Evolutionary conservation across 73 alveolate genomes (phyloP).

Genomic region (Tetrahymena malaccensis): DNA sequence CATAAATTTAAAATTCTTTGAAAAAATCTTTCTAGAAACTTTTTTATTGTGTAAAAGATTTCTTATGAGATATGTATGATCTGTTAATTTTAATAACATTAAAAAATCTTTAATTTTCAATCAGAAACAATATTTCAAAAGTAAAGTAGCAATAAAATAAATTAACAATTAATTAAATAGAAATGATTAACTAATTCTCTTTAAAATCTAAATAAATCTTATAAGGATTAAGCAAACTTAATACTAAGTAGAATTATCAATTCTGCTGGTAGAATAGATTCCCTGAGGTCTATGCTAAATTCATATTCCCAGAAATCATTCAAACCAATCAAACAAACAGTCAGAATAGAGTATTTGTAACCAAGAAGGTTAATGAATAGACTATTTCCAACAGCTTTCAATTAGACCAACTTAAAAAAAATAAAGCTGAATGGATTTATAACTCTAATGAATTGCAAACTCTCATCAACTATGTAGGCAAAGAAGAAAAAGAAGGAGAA

Average conservation of each 20-base stretch:
- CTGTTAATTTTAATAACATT: not conserved
- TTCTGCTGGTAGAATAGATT: not conserved
- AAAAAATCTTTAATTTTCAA: not conserved
- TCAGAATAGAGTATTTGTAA: not conserved
- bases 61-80: not conserved
- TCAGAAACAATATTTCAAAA: not conserved
- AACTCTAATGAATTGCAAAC: not conserved
- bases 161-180: too few species aligned
- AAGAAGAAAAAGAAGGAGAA: not conserved
- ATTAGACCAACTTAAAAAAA: not conserved
- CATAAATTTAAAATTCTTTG: too few species aligned
- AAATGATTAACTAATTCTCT: not conserved
- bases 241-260: not conserved
- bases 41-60: not conserved
- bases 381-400: not conserved
- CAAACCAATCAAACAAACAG: not conserved
- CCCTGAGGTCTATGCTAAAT: not conserved
- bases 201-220: not conserved
- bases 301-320: not conserved
- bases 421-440: not conserved
- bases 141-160: not conserved
- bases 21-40: not conserved
- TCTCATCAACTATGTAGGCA: not conserved
- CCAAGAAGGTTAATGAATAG: not conserved
- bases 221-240: not conserved